Base-by-base conservation (phyloP, 2,329 filamentous ascomycete genomes). In the Colletotrichum sp. region DNA sequence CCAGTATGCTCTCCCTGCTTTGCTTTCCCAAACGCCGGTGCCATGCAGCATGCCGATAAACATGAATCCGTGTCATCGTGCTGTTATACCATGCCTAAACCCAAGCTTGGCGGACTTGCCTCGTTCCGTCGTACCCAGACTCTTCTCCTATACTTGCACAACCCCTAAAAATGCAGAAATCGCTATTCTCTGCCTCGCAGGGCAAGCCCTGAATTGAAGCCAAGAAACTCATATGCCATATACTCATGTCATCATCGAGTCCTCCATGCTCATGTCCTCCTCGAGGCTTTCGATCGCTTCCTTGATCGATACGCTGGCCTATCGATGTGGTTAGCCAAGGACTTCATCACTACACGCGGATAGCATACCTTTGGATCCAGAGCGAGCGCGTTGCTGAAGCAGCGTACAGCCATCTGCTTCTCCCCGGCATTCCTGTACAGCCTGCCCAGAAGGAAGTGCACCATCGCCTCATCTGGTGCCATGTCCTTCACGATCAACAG, bases 251-350 rank as follows among this genome's bases (percentile, higher is more conserved):
- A 91, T 91, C 88, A 92, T 91, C 76, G 90, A 92, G 82, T 92
- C 91, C 77, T 92, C 90, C 84, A 94, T 92, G 72, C 92, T 90
- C 73, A 94, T 92, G 75, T 95, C 93, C 72, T 96, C 93, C 80
- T 98, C 95, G 73, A 98, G 90, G 79, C 93, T 94, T 87, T 98
- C 96, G 86, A 99, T 98, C 21, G 95, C 96, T 83, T 98, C 96
- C 85, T 98, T 99, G 85, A 99, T 98, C 84, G 96, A 94, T 77
- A 95, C 94, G 78, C 95, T 96, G 80, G 96, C 95, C 96, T 98
- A 78, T 16, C 69, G 8, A 28, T 30, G 68, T 30, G n/a, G 16
- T 76, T 61, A 73, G 76, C 79, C 59, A 34, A 13, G 30, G 52
- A 30, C 48, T 48, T 70, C 28, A 43, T 43, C 12, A 32, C 48